phyloP scores from a whole-genome alignment of 495 filamentous ascomycete genomes.

The Penicillium soppii region DNA sequence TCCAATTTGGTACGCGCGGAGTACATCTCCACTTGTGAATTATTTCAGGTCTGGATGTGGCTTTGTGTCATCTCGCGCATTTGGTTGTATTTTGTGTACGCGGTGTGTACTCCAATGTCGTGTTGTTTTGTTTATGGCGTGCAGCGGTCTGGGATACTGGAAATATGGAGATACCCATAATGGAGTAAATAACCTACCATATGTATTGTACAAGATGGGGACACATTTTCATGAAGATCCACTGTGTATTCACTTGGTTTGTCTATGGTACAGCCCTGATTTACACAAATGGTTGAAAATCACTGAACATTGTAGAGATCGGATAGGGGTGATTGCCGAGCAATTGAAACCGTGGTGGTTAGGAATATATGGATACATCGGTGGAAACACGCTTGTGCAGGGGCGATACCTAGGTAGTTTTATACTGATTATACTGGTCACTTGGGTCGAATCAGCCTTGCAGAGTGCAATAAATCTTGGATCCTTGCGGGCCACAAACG shows the following conservation, averaged over 20 bases:
- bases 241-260: conserved; percentile 10
- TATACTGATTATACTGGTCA: neutral
- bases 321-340: neutral
- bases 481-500: conserved; percentile 27
- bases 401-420: neutral
- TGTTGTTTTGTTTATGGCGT: conserved; percentile 8
- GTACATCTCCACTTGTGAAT: conserved; percentile 3
- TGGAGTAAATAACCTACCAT: neutral
- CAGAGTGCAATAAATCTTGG: conserved; percentile 5
- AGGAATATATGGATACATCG: neutral
- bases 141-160: neutral
- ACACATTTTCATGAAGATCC: neutral
- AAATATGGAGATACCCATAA: neutral
- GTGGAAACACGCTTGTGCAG: neutral
- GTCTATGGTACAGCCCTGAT: conserved; percentile 23
- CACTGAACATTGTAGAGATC: neutral
- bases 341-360: conserved; percentile 1
- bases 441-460: neutral
- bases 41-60: neutral
- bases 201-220: neutral
- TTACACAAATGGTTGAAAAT: neutral
- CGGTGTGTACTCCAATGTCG: conserved; percentile 13
- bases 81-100: neutral
- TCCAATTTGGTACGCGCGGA: neutral
- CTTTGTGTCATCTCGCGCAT: neutral